Evolutionary conservation across 1,284 basidiomycete genomes (phyloP).

Genomic region (Testicularia cyperi): DNA sequence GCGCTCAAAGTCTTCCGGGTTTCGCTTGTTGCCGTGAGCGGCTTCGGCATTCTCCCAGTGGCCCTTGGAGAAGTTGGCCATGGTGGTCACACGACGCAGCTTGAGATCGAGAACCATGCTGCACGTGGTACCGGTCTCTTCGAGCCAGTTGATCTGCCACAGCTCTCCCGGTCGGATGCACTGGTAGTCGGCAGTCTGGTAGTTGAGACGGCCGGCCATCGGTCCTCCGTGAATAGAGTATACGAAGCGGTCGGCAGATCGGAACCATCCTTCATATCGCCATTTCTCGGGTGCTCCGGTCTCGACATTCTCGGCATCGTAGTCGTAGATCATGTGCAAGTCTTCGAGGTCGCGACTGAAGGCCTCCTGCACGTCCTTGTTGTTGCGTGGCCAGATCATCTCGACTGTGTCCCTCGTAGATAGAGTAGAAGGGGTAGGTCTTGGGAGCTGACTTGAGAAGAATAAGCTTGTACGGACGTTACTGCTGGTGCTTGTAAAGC

Average conservation of each 20-base stretch:
- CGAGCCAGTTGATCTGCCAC: conserved; percentile 56
- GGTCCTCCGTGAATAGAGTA: conserved; percentile 57
- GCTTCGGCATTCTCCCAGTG: conserved; percentile 56
- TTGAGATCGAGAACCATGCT: conserved; percentile 55
- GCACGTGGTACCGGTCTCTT: conserved; percentile 59
- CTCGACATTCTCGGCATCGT: conserved; percentile 38
- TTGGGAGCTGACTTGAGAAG: not conserved
- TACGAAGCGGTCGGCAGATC: conserved; percentile 53
- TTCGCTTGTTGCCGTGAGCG: conserved; percentile 58
- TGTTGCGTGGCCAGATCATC: conserved; percentile 39
- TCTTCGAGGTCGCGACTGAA: conserved; percentile 36
- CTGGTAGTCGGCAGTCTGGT: conserved; percentile 56
- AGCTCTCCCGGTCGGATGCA: conserved; percentile 49
- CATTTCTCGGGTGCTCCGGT: conserved; percentile 43
- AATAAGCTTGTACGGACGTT: no score
- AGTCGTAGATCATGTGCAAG: conserved; percentile 36
- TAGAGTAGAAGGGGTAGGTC: not conserved
- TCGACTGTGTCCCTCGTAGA: not conserved
- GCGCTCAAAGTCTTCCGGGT: conserved; percentile 51
- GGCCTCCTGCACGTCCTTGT: conserved; percentile 7
- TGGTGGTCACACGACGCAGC: conserved; percentile 52
- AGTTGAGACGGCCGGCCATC: conserved; percentile 57
- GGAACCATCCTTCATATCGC: conserved; percentile 58
- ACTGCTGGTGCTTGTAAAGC: no score
- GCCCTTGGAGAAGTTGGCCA: conserved; percentile 56